Percentiles rank a stretch among this genome's conserved stretches.
These are phyloP conservation scores for Fusarium siculi DNA, from an alignment of 2,329 filamentous ascomycete genomes.

Conservation along the genomic window DNA sequence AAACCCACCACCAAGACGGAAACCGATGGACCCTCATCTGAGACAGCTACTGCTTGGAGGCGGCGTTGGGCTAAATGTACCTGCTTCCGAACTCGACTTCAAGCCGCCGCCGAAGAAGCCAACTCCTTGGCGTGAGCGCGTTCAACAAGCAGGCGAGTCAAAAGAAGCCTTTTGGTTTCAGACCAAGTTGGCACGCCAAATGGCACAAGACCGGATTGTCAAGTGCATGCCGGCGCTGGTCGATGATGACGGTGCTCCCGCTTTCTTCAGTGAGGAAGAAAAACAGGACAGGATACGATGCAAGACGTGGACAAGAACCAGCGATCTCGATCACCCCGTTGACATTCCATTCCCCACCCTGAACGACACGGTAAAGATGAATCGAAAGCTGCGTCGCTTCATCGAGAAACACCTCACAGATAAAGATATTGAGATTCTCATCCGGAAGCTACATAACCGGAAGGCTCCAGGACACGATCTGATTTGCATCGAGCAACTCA, in stretches of 20 bases:
- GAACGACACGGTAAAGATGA: background rate
- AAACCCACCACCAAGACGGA: background rate
- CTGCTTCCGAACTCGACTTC: background rate
- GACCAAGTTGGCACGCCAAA: background rate
- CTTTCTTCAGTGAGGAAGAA: background rate
- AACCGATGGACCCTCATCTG: background rate
- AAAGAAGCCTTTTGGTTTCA: background rate
- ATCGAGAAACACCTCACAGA: background rate
- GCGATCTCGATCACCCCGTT: background rate
- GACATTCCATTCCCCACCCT: background rate
- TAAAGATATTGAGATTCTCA: background rate
- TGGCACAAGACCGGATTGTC: background rate
- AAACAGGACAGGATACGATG: background rate
- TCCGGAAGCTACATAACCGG: background rate
- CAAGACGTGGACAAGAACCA: background rate
- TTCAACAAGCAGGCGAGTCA: background rate
- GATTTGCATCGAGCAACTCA: slow-evolving; percentile 15
- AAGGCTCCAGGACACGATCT: slow-evolving; percentile 8
- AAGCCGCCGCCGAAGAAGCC: background rate
- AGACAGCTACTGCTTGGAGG: background rate
- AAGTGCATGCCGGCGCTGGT: background rate
- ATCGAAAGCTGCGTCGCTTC: background rate
- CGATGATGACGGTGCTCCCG: background rate
- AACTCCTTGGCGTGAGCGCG: background rate
- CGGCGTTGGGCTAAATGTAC: background rate